Evolutionary conservation across 495 filamentous ascomycete species (phyloP), one percentile per base, ranked within the genome.

Genomic region (Daldinia caldariorum): DNA sequence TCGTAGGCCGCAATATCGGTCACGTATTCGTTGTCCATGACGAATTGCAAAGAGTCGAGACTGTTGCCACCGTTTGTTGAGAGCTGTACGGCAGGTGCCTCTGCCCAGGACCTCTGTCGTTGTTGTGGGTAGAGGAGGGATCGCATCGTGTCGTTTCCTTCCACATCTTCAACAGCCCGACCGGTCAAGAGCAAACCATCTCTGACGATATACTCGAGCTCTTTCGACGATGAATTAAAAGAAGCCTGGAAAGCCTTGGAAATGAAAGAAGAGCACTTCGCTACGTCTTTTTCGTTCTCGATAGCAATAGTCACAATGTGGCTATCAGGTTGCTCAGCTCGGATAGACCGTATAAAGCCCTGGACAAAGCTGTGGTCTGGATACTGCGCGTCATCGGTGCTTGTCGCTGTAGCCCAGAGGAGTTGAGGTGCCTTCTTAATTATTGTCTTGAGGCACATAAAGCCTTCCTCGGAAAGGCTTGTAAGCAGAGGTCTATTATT

Each of bases 361-460:
- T 61, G 58, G 7, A 61, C 4, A 8, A 61, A 49, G 29, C 58
- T 61, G 43, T 61, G 16, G n/a, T 61, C 58, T 9, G 58, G 58
- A 35, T 49, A 61, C 29, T 61, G 58, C 16, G 29, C 43, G n/a
- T 50, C 13, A 18, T 6, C 13, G 16, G 58, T 61, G 12, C 9
- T 61, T 43, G 58, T 61, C 18, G 58, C 58, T 50, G 58, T 61
- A 10, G 58, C 58, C 58, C 58, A 61, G 16, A 61, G 58, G 2
- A 61, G 31, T 34, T 35, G 18, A 35, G 58, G 39, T 1, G 41
- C 58, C 20, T 49, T 26, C 31, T 10, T 49, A 22, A 50, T 39
- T 37, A 61, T 26, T 13, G 20, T 38, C 43, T 61, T 38, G 29
- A 61, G 43, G 32, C 29, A 49, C 32, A 20, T 49, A 29, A 61